A percentile compares a stretch with the other conserved stretches of the same genome.
Conservation (phyloP, 2,329 filamentous ascomycete species). For the Polytolypa hystricis region DNA sequence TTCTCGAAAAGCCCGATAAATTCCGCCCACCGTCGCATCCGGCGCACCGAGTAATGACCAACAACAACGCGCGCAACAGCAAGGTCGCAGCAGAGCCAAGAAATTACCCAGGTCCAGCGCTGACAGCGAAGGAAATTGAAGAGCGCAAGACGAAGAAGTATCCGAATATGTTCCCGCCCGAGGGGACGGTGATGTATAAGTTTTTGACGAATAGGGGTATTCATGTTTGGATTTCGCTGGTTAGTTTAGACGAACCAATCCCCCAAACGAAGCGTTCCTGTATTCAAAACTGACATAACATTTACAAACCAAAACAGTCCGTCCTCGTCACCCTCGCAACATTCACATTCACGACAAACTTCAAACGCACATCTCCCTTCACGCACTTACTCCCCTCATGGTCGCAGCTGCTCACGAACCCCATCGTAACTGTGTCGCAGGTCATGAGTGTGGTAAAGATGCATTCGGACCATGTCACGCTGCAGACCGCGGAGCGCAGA, state of each 20-base stretch:
- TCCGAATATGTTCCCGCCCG: conserved; percentile 77
- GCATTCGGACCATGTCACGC: conserved; percentile 61
- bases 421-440: conserved; percentile 53
- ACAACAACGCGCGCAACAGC: conserved; percentile 31
- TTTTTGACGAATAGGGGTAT: conserved; percentile 68
- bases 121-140: conserved; percentile 54
- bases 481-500: conserved; percentile 59
- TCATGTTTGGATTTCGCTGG: conserved; percentile 75
- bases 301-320: conserved; percentile 39
- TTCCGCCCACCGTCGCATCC: conserved; percentile 91
- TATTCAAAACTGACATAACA: too few species aligned
- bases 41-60: conserved; percentile 51
- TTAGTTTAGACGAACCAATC: too few species aligned
- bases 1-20: conserved; percentile 75
- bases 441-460: conserved; percentile 63
- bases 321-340: conserved; percentile 59
- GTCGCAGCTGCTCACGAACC: conserved; percentile 57
- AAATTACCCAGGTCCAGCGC: conserved; percentile 60
- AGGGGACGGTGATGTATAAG: conserved; percentile 72
- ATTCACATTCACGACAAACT: conserved; percentile 67
- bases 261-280: too few species aligned
- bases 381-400: conserved; percentile 64
- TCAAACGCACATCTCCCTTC: conserved; percentile 67
- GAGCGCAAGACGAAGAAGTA: conserved; percentile 63
- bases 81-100: conserved; percentile 36